Evolutionary conservation across 208 protist genomes (phyloP), one percentile per base, ranked within the genome.

Genomic region (Acanthamoeba triangularis): DNA sequence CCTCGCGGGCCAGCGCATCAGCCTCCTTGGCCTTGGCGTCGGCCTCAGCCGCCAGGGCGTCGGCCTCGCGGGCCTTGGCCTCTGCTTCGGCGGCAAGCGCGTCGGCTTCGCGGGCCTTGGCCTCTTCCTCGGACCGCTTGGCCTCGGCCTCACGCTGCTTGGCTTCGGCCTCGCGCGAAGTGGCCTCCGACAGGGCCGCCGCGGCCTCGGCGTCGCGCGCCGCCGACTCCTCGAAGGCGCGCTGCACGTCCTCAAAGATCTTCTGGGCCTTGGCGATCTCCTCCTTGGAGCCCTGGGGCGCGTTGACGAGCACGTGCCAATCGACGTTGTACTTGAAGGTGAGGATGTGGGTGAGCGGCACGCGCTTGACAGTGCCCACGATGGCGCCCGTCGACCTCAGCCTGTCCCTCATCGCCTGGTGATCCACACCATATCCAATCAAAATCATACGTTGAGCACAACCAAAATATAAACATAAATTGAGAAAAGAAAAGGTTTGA

Each of bases 191-290:
- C 28, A 65, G 33, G 25, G 93, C 84, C 11, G 72, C 72, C 11
- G 72, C 52, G n/a, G 82, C 82, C n/a, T 90, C 47, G 52, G 82
- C 82, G 11, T 90, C 82, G n/a, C 52, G 28, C 6, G 82, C 72
- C 25, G 33, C 72, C 14, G 72, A 82, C 25, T 20, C 72, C 16
- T 20, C 72, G 25, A 82, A 82, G 44, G 72, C 72, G 72, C 18
- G 16, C 20, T 54, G n/a, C 13, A 80, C 72, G 14, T 80, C 72
- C 3, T 49, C n/a, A 18, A 80, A 47, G 10, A 80, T 37, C 41
- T 80, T 37, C 37, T 94, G 76, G 67, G 90, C 90, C 90, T 94
- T 80, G 10, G 3, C 67, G 59, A 94, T 88, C 59, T 94, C 65
- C 90, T 59, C 90, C 67, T 85, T 78, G 90, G 33, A 61, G 59